Percentiles rank a stretch among this genome's conserved stretches.
These are phyloP conservation scores for Plasmodium coatneyi DNA, from an alignment of 169 alveolate species.

Conservation along the genomic window DNA sequence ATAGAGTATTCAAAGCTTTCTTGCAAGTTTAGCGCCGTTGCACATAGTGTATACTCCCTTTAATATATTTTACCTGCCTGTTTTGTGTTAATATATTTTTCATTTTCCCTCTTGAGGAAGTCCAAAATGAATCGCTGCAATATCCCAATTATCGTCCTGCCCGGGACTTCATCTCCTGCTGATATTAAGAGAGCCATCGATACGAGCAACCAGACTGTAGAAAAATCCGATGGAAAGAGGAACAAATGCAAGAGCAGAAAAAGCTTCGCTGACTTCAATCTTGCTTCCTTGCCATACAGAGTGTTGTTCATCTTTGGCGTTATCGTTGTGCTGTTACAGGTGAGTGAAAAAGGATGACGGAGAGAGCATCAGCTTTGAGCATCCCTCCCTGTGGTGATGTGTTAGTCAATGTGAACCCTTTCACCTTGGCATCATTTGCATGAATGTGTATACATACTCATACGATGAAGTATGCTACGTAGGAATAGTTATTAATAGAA, in stretches of 20 bases:
- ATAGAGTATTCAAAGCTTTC: background rate
- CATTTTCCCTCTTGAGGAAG: background rate
- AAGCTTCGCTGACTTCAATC: background rate
- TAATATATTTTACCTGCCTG: background rate
- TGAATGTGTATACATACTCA: background rate
- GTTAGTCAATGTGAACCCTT: background rate
- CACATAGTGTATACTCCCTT: background rate
- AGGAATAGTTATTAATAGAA: background rate
- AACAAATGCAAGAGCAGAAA: background rate
- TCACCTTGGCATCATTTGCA: background rate
- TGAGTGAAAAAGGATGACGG: background rate
- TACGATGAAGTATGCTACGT: background rate
- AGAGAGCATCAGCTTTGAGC: background rate
- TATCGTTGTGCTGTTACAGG: conserved; percentile 19
- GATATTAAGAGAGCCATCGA: background rate
- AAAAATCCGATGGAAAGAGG: background rate
- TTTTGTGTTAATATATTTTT: background rate
- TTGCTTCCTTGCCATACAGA: conserved; percentile 5
- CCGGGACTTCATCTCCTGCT: background rate
- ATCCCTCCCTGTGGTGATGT: background rate
- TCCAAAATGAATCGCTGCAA: background rate
- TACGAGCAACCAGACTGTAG: background rate
- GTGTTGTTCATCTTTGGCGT: conserved; percentile 17
- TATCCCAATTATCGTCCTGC: background rate
- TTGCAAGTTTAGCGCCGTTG: background rate